A percentile compares a stretch with the other conserved stretches of the same genome.
Conservation (phyloP, 106 monocot species). For the Cymbidium sinense region DNA sequence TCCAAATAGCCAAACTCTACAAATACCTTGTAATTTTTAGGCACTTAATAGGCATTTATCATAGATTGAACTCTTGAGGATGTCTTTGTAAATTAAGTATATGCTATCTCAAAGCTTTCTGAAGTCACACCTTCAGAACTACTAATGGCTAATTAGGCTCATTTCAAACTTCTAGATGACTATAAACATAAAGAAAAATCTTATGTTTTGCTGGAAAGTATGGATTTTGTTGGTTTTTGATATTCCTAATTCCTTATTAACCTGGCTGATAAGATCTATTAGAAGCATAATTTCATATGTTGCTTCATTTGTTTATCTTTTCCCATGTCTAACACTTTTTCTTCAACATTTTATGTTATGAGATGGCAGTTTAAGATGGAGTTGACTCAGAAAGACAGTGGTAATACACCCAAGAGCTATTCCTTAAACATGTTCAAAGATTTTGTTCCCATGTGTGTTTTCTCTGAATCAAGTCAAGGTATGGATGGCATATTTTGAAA, state of each 20-base stretch:
- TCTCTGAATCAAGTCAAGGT: slow-evolving; percentile 93
- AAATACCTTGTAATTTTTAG: neutral
- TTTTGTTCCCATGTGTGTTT: slow-evolving; percentile 92
- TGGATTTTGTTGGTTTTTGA: neutral
- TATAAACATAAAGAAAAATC: neutral
- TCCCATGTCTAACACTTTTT: neutral
- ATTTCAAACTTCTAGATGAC: neutral
- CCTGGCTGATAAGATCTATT: too few species aligned
- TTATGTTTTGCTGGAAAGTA: neutral
- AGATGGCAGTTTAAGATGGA: slow-evolving; percentile 92
- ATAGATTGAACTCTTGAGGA: neutral
- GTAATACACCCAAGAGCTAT: slow-evolving; percentile 87
- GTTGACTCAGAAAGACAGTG: slow-evolving; percentile 59
- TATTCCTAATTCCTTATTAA: neutral
- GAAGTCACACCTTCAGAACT: too few species aligned
- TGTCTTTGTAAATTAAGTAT: neutral
- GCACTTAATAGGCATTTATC: neutral
- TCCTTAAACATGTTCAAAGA: slow-evolving; percentile 97
- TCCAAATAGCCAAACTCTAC: neutral
- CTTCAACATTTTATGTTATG: neutral
- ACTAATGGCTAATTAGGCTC: neutral
- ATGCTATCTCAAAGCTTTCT: neutral
- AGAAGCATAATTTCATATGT: neutral
- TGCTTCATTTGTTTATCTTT: neutral
- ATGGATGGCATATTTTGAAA: slow-evolving; percentile 5